These are phyloP conservation scores for Seiridium cupressi DNA, from an alignment of 2,329 filamentous ascomycete genomes.

Conservation along the genomic window DNA sequence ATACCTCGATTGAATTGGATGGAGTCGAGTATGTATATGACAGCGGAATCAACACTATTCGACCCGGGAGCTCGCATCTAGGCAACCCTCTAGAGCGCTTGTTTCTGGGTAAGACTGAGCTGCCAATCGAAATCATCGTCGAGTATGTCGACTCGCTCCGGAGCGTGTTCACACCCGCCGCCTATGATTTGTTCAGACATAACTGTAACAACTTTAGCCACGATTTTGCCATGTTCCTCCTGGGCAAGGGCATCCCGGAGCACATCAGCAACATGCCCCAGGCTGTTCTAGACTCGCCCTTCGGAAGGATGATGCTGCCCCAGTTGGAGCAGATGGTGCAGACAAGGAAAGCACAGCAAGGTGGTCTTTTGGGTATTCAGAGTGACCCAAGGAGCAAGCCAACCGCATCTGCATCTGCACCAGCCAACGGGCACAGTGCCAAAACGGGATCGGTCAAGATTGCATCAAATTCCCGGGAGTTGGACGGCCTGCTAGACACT, in stretches of 20 bases:
- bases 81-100: constrained; percentile 78
- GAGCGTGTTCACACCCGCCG: constrained; percentile 73
- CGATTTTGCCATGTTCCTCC: constrained; percentile 83
- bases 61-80: constrained; percentile 81
- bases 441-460: constrained; percentile 49
- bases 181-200: constrained; percentile 85
- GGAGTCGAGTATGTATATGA: constrained; percentile 92
- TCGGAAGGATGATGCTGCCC: constrained; percentile 84
- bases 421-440: constrained; percentile 21
- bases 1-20: constrained; percentile 84
- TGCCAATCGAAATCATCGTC: constrained; percentile 77
- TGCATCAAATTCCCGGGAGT: constrained; percentile 55
- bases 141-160: constrained; percentile 86
- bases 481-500: constrained; percentile 58
- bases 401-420: neutral
- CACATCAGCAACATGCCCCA: constrained; percentile 85
- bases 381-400: constrained; percentile 27
- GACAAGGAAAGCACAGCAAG: constrained; percentile 44
- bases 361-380: constrained; percentile 52
- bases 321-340: constrained; percentile 57
- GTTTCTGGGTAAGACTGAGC: constrained; percentile 70
- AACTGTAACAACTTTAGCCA: constrained; percentile 99
- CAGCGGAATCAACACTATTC: constrained; percentile 78
- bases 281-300: constrained; percentile 79
- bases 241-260: constrained; percentile 83